Percentiles rank a stretch among this genome's conserved stretches.
These are phyloP conservation scores for Cinchona pubescens DNA, from an alignment of 257 asterid genomes.

Conservation along the genomic window DNA sequence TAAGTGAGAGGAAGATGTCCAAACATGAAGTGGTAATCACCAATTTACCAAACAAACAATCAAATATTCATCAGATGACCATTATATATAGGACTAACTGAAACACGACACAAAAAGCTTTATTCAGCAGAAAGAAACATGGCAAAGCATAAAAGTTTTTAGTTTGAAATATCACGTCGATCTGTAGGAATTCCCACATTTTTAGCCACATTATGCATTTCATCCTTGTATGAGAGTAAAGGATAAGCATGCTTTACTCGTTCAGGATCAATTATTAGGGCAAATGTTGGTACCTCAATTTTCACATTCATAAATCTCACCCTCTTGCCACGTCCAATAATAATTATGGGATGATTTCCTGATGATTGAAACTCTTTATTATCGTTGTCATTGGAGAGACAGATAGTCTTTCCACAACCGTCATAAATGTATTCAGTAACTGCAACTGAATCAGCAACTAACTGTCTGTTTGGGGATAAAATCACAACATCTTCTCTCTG, in stretches of 20 bases:
- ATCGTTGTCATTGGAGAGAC: conserved; percentile 56
- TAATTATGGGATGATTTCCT: conserved; percentile 61
- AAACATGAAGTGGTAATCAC: neutral
- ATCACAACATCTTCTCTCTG: conserved; percentile 76
- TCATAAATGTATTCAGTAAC: conserved; percentile 82
- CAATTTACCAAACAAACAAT: neutral
- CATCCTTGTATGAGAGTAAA: neutral
- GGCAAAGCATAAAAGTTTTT: neutral
- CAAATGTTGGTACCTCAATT: conserved; percentile 64
- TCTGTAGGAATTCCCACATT: neutral
- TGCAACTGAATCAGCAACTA: conserved; percentile 80
- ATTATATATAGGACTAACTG: neutral
- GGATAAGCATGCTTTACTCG: neutral
- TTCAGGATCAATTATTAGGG: conserved; percentile 5
- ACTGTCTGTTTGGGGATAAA: conserved; percentile 74
- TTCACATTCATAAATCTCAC: conserved; percentile 83
- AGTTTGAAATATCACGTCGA: neutral
- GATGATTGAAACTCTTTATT: conserved; percentile 48
- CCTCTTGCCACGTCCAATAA: conserved; percentile 87
- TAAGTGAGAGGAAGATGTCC: neutral
- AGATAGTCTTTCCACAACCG: conserved; percentile 87
- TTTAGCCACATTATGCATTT: neutral
- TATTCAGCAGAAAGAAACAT: neutral
- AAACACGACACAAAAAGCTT: neutral
- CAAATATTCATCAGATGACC: neutral